Evolutionary conservation across 768 basidiomycete species (phyloP).

Genomic region (Boletus sp.): DNA sequence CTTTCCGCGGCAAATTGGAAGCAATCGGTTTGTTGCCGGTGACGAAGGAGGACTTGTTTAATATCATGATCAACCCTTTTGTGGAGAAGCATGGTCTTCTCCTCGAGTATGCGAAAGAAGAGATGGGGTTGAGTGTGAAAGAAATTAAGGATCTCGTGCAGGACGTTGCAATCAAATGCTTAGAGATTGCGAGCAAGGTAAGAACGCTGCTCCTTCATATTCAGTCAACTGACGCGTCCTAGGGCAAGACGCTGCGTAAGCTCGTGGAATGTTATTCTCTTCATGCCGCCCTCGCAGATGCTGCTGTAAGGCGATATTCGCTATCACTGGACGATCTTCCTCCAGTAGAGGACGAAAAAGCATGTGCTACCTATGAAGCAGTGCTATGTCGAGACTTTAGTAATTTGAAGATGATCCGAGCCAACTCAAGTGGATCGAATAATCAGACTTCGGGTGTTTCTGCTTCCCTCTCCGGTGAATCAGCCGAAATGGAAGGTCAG

Average conservation of each 20-base stretch:
- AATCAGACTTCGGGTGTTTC: constrained; percentile 4
- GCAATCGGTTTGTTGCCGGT: constrained; percentile 54
- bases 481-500: constrained; percentile 8
- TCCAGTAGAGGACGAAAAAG: constrained; percentile 46
- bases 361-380: constrained; percentile 45
- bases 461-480: constrained; percentile 9
- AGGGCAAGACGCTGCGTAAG: constrained; percentile 67
- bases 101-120: constrained; percentile 47
- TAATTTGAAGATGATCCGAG: constrained; percentile 30
- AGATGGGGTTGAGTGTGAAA: constrained; percentile 41
- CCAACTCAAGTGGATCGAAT: constrained; percentile 16
- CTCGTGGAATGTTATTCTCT: constrained; percentile 52
- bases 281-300: constrained; percentile 40
- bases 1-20: constrained; percentile 52
- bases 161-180: constrained; percentile 58
- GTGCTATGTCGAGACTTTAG: constrained; percentile 56
- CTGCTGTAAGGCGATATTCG: constrained; percentile 51
- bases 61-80: constrained; percentile 68
- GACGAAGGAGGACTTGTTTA: constrained; percentile 55
- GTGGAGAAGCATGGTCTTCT: constrained; percentile 55
- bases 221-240: constrained; percentile 10
- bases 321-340: constrained; percentile 57
- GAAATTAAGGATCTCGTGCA: constrained; percentile 49
- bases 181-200: constrained; percentile 59
- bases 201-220: constrained; percentile 1